Percentiles rank a stretch among this genome's conserved stretches.
phyloP scores from a whole-genome alignment of 306 rosid genomes.

The Cucumis cinereus region DNA sequence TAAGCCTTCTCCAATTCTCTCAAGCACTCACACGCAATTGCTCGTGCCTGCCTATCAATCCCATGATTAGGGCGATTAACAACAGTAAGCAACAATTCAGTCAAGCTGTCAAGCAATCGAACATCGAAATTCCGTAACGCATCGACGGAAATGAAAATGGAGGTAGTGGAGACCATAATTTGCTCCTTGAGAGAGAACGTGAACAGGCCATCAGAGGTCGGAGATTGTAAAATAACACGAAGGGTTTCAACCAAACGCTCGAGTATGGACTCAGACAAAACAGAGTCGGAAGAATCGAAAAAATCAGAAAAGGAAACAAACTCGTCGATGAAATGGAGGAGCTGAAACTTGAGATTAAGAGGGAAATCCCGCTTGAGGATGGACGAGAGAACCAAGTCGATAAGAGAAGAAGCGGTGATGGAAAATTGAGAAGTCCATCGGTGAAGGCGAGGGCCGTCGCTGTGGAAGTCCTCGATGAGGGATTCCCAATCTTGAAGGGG shows the following conservation, averaged over 20 bases:
- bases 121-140: conserved; percentile 11
- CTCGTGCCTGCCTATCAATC: conserved; percentile 59
- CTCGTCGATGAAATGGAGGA: conserved; percentile 71
- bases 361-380: conserved; percentile 62
- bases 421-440: conserved; percentile 36
- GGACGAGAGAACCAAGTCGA: conserved; percentile 54
- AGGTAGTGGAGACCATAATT: conserved; percentile 61
- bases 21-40: conserved; percentile 72
- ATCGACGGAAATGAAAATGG: conserved; percentile 42
- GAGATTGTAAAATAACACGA: conserved; percentile 46
- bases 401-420: conserved; percentile 18
- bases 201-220: conserved; percentile 35
- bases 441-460: conserved; percentile 37
- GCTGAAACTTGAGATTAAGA: conserved; percentile 40
- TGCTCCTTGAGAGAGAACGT: conserved; percentile 67
- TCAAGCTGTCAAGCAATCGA: conserved; percentile 26
- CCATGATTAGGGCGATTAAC: conserved; percentile 78
- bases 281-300: conserved; percentile 16
- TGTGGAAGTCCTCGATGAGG: conserved; percentile 69
- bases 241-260: conserved; percentile 50
- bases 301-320: conserved; percentile 18
- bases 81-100: conserved; percentile 49
- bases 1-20: conserved; percentile 63
- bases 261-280: conserved; percentile 21
- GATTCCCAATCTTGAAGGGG: conserved; percentile 71